A percentile compares a stretch with the other conserved stretches of the same genome.
Evolutionary conservation across 495 filamentous ascomycete species (phyloP).

Genomic region (Aspergillus conjunctus): DNA sequence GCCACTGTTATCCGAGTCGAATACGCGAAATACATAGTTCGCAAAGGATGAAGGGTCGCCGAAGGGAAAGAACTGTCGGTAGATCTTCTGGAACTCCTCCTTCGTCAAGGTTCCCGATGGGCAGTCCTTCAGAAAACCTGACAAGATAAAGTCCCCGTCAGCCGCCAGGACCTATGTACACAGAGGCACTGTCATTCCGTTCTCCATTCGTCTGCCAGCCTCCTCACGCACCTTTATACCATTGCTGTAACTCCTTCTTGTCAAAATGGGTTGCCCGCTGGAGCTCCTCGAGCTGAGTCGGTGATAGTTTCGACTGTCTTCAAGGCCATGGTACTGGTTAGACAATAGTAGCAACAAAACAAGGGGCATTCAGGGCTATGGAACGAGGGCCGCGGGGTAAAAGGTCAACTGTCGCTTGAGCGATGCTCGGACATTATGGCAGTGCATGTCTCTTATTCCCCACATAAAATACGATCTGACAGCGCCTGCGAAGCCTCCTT

Average conservation of each 20-base stretch:
- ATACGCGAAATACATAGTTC: conserved; percentile 99
- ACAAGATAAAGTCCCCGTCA: conserved; percentile 7
- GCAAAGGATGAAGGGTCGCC: conserved; percentile 96
- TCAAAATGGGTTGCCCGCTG: conserved; percentile 97
- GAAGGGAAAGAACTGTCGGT: conserved; percentile 98
- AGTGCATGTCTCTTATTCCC: conserved; percentile 8
- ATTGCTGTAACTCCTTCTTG: conserved; percentile 99
- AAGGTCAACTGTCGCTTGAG: not conserved
- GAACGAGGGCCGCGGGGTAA: not conserved
- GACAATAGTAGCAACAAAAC: not conserved
- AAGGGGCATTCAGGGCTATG: not conserved
- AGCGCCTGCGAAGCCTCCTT: not conserved
- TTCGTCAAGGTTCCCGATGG: conserved; percentile 95
- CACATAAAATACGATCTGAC: conserved; percentile 5
- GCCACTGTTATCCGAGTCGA: conserved; percentile 94
- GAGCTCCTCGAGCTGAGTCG: conserved; percentile 90
- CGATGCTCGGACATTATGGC: conserved; percentile 3
- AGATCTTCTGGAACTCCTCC: conserved; percentile 98
- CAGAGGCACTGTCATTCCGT: not conserved
- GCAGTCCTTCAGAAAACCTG: conserved; percentile 98
- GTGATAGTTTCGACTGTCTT: conserved; percentile 93
- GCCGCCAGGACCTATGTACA: conserved; percentile 2
- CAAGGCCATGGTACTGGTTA: not conserved
- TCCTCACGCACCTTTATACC: conserved; percentile 84
- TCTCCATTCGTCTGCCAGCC: not conserved